phyloP scores from a whole-genome alignment of 345 rosid genomes.

The Boechera stricta region DNA sequence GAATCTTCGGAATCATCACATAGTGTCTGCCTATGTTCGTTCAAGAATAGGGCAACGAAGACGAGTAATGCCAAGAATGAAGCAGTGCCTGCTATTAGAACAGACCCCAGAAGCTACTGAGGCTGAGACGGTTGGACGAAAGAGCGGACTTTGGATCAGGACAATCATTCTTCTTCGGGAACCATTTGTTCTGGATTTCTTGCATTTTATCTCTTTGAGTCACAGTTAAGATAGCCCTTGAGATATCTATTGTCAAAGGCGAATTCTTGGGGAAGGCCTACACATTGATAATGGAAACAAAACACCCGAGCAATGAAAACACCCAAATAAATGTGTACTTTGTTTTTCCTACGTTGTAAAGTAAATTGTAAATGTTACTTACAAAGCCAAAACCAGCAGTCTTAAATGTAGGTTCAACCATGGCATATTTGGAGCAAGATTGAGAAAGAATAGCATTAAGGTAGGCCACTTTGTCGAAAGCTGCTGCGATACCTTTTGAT shows the following conservation, averaged over 20 bases:
- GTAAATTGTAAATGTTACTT: constrained; percentile 1
- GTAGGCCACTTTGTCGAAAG: constrained; percentile 48
- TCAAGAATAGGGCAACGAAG: constrained; percentile 25
- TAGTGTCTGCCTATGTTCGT: constrained; percentile 23
- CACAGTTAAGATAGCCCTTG: constrained; percentile 53
- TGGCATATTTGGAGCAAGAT: constrained; percentile 29
- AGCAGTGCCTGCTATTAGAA: constrained; percentile 50
- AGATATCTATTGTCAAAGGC: constrained; percentile 45
- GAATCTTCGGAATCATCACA: constrained; percentile 35
- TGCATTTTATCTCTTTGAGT: constrained; percentile 36
- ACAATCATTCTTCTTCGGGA: constrained; percentile 5
- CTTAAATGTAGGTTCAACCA: constrained; percentile 32
- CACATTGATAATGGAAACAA: background rate
- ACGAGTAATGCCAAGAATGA: constrained; percentile 44
- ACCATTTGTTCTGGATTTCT: constrained; percentile 28
- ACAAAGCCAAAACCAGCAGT: constrained; percentile 56
- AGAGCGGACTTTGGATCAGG: constrained; percentile 19
- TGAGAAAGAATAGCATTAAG: constrained; percentile 35
- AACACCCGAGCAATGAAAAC: constrained; percentile 8
- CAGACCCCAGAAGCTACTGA: constrained; percentile 53
- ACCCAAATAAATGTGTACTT: background rate
- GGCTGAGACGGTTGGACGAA: constrained; percentile 43
- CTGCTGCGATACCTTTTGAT: constrained; percentile 28
- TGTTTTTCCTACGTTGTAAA: background rate
- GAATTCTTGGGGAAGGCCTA: constrained; percentile 54